Percentiles rank a stretch among this genome's conserved stretches.
Evolutionary conservation across 2,329 filamentous ascomycete species (phyloP).

Genomic region (Pestalotiopsis sp.): DNA sequence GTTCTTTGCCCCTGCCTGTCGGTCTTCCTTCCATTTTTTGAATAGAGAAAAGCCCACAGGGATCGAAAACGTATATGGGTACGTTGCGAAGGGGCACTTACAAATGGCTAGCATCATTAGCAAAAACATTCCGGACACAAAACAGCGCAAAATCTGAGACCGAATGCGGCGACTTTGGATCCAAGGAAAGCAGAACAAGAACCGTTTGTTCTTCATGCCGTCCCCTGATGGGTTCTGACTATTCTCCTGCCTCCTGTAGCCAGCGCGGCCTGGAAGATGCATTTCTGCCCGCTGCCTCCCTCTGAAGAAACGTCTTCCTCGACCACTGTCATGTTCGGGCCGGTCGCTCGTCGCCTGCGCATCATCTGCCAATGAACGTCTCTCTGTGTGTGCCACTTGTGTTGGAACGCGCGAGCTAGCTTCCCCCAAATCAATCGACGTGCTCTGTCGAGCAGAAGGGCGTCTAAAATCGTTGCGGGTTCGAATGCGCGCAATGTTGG

Average conservation of each 20-base stretch:
- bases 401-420: not conserved
- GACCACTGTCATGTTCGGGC: conserved; percentile 15
- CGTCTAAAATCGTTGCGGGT: conserved; percentile 37
- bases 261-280: conserved; percentile 47
- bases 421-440: not conserved
- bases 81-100: conserved; percentile 45
- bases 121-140: conserved; percentile 68
- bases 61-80: not conserved
- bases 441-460: not conserved
- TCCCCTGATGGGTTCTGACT: conserved; percentile 9
- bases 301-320: conserved; percentile 31
- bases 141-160: conserved; percentile 59
- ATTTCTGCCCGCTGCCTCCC: conserved; percentile 52
- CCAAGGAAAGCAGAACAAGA: conserved; percentile 59
- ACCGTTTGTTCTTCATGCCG: conserved; percentile 39
- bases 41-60: not conserved
- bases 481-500: conserved; percentile 42
- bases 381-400: conserved; percentile 14
- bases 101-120: conserved; percentile 64
- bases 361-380: conserved; percentile 22
- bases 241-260: conserved; percentile 34
- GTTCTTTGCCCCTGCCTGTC: not conserved
- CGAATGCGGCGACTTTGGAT: conserved; percentile 56
- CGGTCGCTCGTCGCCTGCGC: conserved; percentile 24
- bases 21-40: too few species aligned